A percentile compares a stretch with the other conserved stretches of the same genome.
phyloP scores from a whole-genome alignment of 78 protist species.

The Tieghemostelium lacteum region DNA sequence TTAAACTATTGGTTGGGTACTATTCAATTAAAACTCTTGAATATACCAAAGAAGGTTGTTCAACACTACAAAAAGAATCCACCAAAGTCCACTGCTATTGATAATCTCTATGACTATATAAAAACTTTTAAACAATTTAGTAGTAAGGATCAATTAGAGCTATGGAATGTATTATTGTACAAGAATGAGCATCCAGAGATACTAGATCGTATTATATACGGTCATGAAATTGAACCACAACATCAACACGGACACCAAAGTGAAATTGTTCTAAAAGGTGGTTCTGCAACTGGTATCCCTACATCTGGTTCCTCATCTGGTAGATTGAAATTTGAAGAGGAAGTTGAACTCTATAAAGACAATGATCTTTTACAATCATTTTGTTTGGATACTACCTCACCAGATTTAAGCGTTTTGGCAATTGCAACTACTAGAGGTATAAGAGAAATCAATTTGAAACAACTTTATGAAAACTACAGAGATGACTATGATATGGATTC shows the following conservation, averaged over 20 bases:
- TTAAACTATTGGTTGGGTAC: conserved; percentile 40
- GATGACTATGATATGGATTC: conserved; percentile 44
- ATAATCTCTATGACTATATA: neutral
- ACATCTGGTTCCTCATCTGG: neutral
- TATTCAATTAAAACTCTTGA: conserved; percentile 6
- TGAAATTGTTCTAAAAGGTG: too few relatives aligned
- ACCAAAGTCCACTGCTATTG: neutral
- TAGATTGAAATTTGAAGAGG: conserved; percentile 48
- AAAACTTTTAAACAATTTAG: neutral
- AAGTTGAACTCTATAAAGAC: conserved; percentile 59
- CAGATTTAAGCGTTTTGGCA: conserved; percentile 29
- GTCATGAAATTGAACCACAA: neutral
- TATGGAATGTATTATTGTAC: conserved; percentile 7
- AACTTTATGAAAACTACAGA: neutral
- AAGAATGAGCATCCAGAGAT: conserved; percentile 6
- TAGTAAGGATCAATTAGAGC: conserved; percentile 1
- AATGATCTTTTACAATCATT: conserved; percentile 71
- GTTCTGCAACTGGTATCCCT: neutral
- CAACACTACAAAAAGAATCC: conserved; percentile 10
- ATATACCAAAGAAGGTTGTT: conserved; percentile 1
- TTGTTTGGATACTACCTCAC: conserved; percentile 48
- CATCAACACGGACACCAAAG: neutral
- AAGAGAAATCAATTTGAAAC: conserved; percentile 72
- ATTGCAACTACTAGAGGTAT: conserved; percentile 80
- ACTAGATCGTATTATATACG: neutral